phyloP scores from a whole-genome alignment of 1,139 yeast genomes.

The Debaryomyces udenii region DNA sequence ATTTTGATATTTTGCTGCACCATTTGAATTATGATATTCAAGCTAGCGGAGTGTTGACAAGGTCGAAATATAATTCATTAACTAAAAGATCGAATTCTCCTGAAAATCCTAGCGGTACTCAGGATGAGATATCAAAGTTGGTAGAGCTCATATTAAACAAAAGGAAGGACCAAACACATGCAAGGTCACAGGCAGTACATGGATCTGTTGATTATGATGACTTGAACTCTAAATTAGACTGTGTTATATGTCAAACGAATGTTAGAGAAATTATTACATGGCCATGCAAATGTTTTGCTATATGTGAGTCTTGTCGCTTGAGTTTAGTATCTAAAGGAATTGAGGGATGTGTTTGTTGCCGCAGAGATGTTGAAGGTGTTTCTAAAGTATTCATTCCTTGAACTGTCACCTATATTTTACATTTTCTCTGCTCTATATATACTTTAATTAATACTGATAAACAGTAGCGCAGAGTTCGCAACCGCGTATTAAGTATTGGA shows the following conservation, averaged over 20 bases:
- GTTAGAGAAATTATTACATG: slow-evolving; percentile 79
- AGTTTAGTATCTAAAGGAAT: slow-evolving; percentile 76
- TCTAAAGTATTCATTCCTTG: slow-evolving; percentile 56
- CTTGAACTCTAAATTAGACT: slow-evolving; percentile 38
- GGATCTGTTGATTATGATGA: slow-evolving; percentile 14
- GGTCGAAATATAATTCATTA: slow-evolving; percentile 39
- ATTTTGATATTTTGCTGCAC: slow-evolving; percentile 32
- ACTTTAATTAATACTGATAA: too few relatives aligned
- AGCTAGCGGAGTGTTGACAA: slow-evolving; percentile 36
- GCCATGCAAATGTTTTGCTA: slow-evolving; percentile 92
- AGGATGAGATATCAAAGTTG: slow-evolving; percentile 29
- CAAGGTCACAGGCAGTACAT: slow-evolving; percentile 2
- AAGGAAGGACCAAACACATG: slow-evolving; percentile 11
- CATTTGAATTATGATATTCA: slow-evolving; percentile 31
- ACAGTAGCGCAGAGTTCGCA: slow-evolving; percentile 3
- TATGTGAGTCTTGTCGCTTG: slow-evolving; percentile 82
- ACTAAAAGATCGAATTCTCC: slow-evolving; percentile 10
- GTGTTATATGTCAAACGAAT: slow-evolving; percentile 82
- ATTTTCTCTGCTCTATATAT: too few relatives aligned
- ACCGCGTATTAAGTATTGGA: background rate
- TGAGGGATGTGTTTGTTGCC: slow-evolving; percentile 84
- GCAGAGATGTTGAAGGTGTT: slow-evolving; percentile 67
- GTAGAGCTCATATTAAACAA: slow-evolving; percentile 26
- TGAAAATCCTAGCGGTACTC: background rate
- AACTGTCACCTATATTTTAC: slow-evolving; percentile 4